Conservation (phyloP, 352 stramenopile species). For the Phytophthora boehmeriae region DNA sequence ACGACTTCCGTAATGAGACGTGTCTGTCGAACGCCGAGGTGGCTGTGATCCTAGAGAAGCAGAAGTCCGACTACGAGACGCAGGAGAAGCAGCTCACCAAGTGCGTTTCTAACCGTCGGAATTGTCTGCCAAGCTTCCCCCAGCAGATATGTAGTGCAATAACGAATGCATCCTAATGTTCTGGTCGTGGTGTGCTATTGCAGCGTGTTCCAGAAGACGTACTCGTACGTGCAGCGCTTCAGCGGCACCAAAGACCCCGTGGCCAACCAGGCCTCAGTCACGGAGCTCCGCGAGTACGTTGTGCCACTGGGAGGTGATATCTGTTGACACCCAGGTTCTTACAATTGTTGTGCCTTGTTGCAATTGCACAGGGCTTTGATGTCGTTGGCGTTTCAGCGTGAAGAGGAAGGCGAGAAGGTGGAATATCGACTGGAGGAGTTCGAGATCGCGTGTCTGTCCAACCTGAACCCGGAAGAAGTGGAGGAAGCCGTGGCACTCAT, state of each 20-base stretch:
- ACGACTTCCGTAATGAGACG: conserved; percentile 90
- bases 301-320: not conserved
- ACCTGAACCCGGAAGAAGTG: conserved; percentile 90
- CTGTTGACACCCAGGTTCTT: not conserved
- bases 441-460: conserved; percentile 90
- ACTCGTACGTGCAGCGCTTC: conserved; percentile 92
- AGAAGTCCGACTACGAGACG: conserved; percentile 91
- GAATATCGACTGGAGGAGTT: conserved; percentile 90
- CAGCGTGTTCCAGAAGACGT: conserved; percentile 92
- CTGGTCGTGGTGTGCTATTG: not conserved
- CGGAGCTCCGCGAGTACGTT: conserved; percentile 86
- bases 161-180: not conserved
- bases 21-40: conserved; percentile 91
- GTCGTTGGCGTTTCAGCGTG: conserved; percentile 83
- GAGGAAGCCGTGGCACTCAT: conserved; percentile 90
- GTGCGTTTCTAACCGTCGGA: conserved; percentile 29
- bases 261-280: conserved; percentile 90
- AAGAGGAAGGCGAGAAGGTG: conserved; percentile 69
- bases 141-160: not conserved
- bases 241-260: conserved; percentile 92
- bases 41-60: conserved; percentile 91
- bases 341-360: not conserved
- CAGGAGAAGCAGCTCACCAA: conserved; percentile 90
- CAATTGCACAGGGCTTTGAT: conserved; percentile 68
- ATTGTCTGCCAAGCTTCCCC: too few relatives aligned